Base-by-base conservation (phyloP, 2,329 filamentous ascomycete species). In the Epicoccum nigrum region DNA sequence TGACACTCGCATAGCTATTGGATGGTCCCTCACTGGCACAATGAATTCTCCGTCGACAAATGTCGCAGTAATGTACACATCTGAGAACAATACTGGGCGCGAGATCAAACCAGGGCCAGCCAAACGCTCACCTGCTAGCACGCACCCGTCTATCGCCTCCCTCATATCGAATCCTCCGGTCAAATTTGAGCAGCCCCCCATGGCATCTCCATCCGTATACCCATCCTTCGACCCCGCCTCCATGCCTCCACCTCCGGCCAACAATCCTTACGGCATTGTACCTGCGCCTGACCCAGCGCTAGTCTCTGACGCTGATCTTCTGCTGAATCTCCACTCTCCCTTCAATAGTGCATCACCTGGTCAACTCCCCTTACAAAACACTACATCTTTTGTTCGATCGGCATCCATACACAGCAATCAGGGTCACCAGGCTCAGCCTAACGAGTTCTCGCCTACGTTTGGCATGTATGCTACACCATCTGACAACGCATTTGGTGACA, bases 11-110 rank as follows among this genome's bases (percentile, higher is more conserved):
- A 50, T 51, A 81, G 83, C 84, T 0, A 90, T 95, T 51, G 91
- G 90, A 1, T 95, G 89, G 88, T 92, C 90, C 7, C 76, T 96
- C n/a, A 91, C 91, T 0, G 91, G 91, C 12, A 93, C 88, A 1
- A 92, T 90, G 46, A 91, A 95, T 65, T 94, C 90, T 3, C 88
- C 90, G 1, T 92, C 86, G 56, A 91, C 90, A 0, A 94, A 90
- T 65, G 77, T 96, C 4, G 92, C 90, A 1, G 82, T 93, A 48
- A 83, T 95, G 67, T 95, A 91, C 68, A 86, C 89, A 53, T 86
- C 80, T 49, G 75, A 76, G 17, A 65, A 63, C 58, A 59, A 63
- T 59, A 59, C 58, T 25, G 45, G 45, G 4, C 63, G 67, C 20
- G 64, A 67, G 9, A 34, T 48, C n/a, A 71, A 63, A 40, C 30